Evolutionary conservation across 371 early-diverging fungal species (phyloP), one percentile per base, ranked within the genome.

Genomic region (Quaeritorhiza haematococci): DNA sequence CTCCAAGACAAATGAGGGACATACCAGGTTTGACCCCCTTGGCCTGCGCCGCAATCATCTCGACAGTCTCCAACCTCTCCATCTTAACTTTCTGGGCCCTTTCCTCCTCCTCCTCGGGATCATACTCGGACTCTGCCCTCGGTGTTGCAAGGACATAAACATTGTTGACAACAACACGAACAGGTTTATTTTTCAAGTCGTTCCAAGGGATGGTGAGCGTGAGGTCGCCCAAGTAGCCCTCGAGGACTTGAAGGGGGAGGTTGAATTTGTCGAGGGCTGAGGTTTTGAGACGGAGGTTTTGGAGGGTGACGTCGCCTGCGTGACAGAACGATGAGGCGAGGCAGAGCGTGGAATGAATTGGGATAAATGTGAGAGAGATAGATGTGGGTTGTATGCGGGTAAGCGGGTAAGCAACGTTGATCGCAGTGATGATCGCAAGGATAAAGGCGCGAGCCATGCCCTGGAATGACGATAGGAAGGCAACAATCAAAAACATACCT

Each of bases 251-350:
- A 10, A 98, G 84, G 10, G 98, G 98, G 28, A 98, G 78, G 55
- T 90, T 84, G 53, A 96, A 86, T 65, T 94, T 92, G 69, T 93
- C 90, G 24, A 98, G 79, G 0, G 96, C 95, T 59, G 96, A 96
- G 47, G 84, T 80, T 65, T 86, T 88, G 28, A 98, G 76, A 24
- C 84, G 79, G 27, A 96, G 80, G 73, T 96, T 92, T 46, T 88
- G 86, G 55, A 98, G 77, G 55, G 87, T 88, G n/a, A 97, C 96
- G 72, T 96, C 92, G 50, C 97, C 96, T 92, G 72, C n/a, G n/a
- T n/a, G n/a, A n/a, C n/a, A n/a, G n/a, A 24, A 21, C 10, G n/a
- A 13, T 7, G 50, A 33, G 26, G 17, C 38, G n/a, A 38, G 38
- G 38, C n/a, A 38, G n/a, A 13, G 38, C 10, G 38, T 38, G n/a